Base-by-base conservation (phyloP, 495 filamentous ascomycete genomes). In the Daldinia caldariorum region DNA sequence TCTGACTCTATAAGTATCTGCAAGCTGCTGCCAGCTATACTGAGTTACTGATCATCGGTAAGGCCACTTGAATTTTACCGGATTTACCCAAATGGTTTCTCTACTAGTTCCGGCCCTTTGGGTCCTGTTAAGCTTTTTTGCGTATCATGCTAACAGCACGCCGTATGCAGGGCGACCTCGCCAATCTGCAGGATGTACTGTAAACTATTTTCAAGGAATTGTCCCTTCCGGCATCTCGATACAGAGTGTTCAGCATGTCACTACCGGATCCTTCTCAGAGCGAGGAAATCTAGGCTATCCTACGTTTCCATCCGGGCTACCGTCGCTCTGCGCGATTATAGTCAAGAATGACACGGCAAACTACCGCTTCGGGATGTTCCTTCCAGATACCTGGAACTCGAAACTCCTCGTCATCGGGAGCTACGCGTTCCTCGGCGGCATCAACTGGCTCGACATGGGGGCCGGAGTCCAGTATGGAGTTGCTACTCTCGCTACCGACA, bases 401-500 rank as follows among this genome's bases (percentile, higher is more conserved):
- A 75, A 78, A 18, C 78, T 82, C 57, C 74, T 83, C 18, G 75
- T 77, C 0, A 69, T 78, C 29, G 83, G 83, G 18, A 81, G 80
- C 58, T 83, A 84, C 32, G 77, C 82, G 0, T 85, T 82, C 56
- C 78, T 80, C 0, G 82, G 83, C 14, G 84, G 84, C 0, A 84
- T 86, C 39, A 85, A 85, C 61, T 86, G 80, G 79, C 78, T 80
- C 45, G 85, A 86, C 43, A 84, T 86, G 80, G 83, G 74, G 8
- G 67, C 76, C 4, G 80, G 80, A 10, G 67, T 67, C 0, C 66
- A 75, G 1, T 83, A 83, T 57, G 86, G 85, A 45, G 85, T 87
- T 70, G 86, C 86, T 18, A 75, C 80, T 20, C 77, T 88, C 37
- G 84, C 85, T 6, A 89, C 86, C 1, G 83, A 89, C 71, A 85